Base-by-base conservation (phyloP, 305 asterid species). In the Fraxinus velutina region DNA sequence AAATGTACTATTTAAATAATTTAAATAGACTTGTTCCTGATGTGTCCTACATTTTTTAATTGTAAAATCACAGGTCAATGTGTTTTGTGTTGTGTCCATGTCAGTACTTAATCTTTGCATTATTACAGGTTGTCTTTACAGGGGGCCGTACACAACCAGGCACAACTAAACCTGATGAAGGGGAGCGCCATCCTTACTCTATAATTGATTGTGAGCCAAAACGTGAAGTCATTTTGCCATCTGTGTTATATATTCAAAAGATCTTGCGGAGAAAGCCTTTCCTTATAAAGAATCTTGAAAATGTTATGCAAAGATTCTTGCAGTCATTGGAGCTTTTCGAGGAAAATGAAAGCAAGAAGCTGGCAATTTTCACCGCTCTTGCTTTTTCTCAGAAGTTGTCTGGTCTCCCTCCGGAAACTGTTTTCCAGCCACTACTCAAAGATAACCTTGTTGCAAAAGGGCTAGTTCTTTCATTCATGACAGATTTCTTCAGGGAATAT, bases 61-160 rank as follows among this genome's bases (percentile, higher is more conserved):
- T n/a, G 62, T 4, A 3, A 52, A 52, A 55, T 55, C 24, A 55
- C 66, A 3, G 66, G 27, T 57, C 27, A 19, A 6, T 17, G 27
- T 37, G 47, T 37, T 8, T 37, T 37, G 47, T 37, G 47, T 37
- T 8, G 30, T 60, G 72, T 22, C 32, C 5, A 5, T 64, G 72
- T 60, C 71, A 42, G 37, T 5, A 52, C 42, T 72, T 55, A 55
- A 78, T 73, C 12, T 2, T 83, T 82, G 78, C 55, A 13, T 83
- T 13, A 77, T 81, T 86, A 3, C 86, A 96, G 99, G 99, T 96
- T 62, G 93, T 90, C 80, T 96, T 96, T 88, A 92, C 92, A 71
- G 99, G 99, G 55, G 91, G 92, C 8, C 99, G 97, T 72, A 94
- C 98, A n/a, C 99, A 96, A 87, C 98, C 99, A 84, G 98, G 99